Percentiles rank a stretch among this genome's conserved stretches.
These are phyloP conservation scores for Grosmannia serpens DNA, from an alignment of 2,329 filamentous ascomycete species.

Conservation along the genomic window DNA sequence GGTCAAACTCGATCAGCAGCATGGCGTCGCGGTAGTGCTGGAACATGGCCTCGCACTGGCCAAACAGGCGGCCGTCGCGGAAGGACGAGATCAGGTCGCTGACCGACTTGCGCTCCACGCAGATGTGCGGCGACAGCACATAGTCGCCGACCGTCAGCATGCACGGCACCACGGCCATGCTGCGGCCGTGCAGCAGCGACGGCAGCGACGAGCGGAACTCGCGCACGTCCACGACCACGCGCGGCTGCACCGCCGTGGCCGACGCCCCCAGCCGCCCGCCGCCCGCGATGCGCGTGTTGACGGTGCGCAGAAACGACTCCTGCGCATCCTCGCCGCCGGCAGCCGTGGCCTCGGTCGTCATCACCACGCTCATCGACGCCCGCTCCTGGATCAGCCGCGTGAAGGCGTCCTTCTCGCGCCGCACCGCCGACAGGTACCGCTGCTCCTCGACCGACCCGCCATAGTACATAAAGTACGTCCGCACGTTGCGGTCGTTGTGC, in stretches of 20 bases:
- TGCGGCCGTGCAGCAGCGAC: slow-evolving; percentile 79
- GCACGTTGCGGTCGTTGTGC: slow-evolving; percentile 76
- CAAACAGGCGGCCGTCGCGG: slow-evolving; percentile 81
- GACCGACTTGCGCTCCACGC: slow-evolving; percentile 88
- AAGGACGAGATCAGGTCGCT: slow-evolving; percentile 86
- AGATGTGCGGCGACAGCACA: slow-evolving; percentile 80
- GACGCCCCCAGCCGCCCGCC: slow-evolving; percentile 77
- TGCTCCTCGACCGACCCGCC: slow-evolving; percentile 92
- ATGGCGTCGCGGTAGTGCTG: slow-evolving; percentile 82
- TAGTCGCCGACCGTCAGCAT: slow-evolving; percentile 97
- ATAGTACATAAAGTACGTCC: slow-evolving; percentile 96
- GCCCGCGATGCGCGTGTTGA: slow-evolving; percentile 94
- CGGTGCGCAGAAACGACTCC: slow-evolving; percentile 82
- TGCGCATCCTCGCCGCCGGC: slow-evolving; percentile 60
- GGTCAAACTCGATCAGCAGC: slow-evolving; percentile 94
- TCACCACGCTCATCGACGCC: slow-evolving; percentile 80
- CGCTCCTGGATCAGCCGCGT: slow-evolving; percentile 91
- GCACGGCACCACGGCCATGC: slow-evolving; percentile 81
- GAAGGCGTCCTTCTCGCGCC: slow-evolving; percentile 94
- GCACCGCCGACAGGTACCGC: slow-evolving; percentile 75
- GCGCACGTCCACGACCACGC: slow-evolving; percentile 88
- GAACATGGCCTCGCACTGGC: slow-evolving; percentile 88
- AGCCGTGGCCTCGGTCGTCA: slow-evolving; percentile 49
- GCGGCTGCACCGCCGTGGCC: slow-evolving; percentile 74
- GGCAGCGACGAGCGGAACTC: slow-evolving; percentile 92